phyloP scores from a whole-genome alignment of 441 rosid species.

The Pelargonium myrrhifolium region DNA sequence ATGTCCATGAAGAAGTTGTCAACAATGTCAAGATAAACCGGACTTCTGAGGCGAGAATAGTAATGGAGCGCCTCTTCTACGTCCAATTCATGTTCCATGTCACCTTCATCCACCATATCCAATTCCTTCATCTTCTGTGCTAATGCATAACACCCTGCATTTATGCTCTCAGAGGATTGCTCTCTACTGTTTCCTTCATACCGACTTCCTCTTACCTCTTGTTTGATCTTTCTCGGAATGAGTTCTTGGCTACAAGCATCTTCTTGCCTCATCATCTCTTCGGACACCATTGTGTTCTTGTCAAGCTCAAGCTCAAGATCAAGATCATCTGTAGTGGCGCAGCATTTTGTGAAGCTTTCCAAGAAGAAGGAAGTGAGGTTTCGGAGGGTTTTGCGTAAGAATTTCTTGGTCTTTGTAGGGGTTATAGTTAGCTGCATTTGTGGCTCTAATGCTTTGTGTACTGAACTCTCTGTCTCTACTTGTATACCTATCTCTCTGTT shows the following conservation, averaged over 20 bases:
- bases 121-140: conserved; percentile 66
- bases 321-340: conserved; percentile 14
- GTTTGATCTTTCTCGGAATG: not conserved
- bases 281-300: conserved; percentile 15
- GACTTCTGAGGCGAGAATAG: conserved; percentile 70
- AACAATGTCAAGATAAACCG: conserved; percentile 67
- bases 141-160: conserved; percentile 30
- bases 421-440: conserved; percentile 55
- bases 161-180: conserved; percentile 17
- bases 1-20: conserved; percentile 66
- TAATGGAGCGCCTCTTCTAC: conserved; percentile 89
- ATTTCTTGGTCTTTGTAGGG: conserved; percentile 41
- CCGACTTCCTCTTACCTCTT: conserved; percentile 15
- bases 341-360: conserved; percentile 40
- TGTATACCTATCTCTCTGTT: no score
- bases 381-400: conserved; percentile 44
- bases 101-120: conserved; percentile 59
- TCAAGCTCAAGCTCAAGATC: not conserved
- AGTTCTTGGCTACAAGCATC: conserved; percentile 19
- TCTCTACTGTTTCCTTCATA: conserved; percentile 23
- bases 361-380: conserved; percentile 44
- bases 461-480: no score
- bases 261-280: conserved; percentile 23
- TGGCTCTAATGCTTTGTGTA: conserved; percentile 8
- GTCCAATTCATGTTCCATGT: conserved; percentile 73